Percentiles rank a stretch among this genome's conserved stretches.
phyloP scores from a whole-genome alignment of 2,329 filamentous ascomycete genomes.

The Colletotrichum shisoi region DNA sequence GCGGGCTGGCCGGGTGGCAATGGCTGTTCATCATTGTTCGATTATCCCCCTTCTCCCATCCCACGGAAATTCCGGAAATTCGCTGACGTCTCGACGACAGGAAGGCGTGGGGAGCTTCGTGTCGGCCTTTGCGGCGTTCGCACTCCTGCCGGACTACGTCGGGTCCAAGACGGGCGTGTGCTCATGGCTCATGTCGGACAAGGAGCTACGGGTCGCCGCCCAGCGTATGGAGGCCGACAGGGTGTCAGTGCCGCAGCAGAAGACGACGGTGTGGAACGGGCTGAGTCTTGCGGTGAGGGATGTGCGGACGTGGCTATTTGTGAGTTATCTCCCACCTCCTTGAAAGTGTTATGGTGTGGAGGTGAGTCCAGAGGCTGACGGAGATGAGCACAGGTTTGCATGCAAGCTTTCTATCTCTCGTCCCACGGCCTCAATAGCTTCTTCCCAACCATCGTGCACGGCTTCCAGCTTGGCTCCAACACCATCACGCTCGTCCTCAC shows the following conservation, averaged over 20 bases:
- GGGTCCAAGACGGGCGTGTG: conserved; percentile 35
- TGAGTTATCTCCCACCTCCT: conserved; percentile 17
- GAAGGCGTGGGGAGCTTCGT: conserved; percentile 60
- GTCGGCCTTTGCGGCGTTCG: conserved; percentile 40
- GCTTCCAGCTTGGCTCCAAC: conserved; percentile 40
- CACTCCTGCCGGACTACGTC: conserved; percentile 43
- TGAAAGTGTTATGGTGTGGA: fast-evolving
- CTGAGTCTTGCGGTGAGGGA: conserved; percentile 42
- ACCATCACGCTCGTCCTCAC: conserved; percentile 47
- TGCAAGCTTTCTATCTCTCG: conserved; percentile 41
- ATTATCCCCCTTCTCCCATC: too few species aligned
- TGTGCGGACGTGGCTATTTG: conserved; percentile 43
- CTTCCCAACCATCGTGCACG: conserved; percentile 49
- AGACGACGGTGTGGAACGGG: conserved; percentile 39
- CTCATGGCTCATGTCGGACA: conserved; percentile 36
- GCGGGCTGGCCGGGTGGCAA: conserved; percentile 68
- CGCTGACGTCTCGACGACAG: too few species aligned
- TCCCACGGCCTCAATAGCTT: conserved; percentile 44
- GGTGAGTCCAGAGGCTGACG: not conserved
- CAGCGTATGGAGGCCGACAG: conserved; percentile 40
- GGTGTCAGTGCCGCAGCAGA: conserved; percentile 40
- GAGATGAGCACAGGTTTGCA: conserved; percentile 20
- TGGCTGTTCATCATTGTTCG: conserved; percentile 69
- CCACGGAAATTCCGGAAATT: too few species aligned
- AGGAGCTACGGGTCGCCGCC: conserved; percentile 38